Base-by-base conservation (phyloP, 306 rosid genomes). In the Heteromeles arbutifolia region DNA sequence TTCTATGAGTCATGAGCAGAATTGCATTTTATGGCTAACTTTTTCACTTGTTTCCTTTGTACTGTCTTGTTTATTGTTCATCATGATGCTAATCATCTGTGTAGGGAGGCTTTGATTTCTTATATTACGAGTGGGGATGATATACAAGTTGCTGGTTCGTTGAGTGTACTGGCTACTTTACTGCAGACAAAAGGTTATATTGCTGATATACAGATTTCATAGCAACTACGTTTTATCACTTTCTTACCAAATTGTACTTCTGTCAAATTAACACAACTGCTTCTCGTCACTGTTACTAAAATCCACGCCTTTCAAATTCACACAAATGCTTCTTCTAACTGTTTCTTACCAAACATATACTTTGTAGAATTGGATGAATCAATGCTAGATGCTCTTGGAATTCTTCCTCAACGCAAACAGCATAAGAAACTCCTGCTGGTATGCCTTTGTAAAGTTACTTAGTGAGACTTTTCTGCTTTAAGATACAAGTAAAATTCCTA, bases 321-420 rank as follows among this genome's bases (percentile, higher is more conserved):
- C 43, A 25, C 8, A n/a, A 22, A 45, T 57, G 69, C 25, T 59
- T 50, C 5, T 4, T 72, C 12, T 83, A 74, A 24, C 71, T 72
- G 69, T 72, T 78, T 70, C 86, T 80, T 70, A 83, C 61, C 65
- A 32, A 17, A 68, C 65, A 32, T 81, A 65, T 71, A 21, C 70
- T 74, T 85, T 77, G 69, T 77, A 95, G 98, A 95, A 78, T 85
- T 95, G 77, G 96, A 95, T 50, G 98, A 95, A 75, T 85, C 96
- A 76, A 89, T 89, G 96, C 89, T 90, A 69, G 97, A 95, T 65
- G 93, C 88, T 65, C 95, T 95, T 69, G 98, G 97, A 76, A 90
- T 95, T 73, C 98, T 95, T 84, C 98, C 98, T 24, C 97, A 89
- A 75, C 94, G 98, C 67, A 90, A 90, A 80, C 90, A 95, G 59